phyloP scores from a whole-genome alignment of 371 early-diverging fungal species.

The Batkoa obscura region DNA sequence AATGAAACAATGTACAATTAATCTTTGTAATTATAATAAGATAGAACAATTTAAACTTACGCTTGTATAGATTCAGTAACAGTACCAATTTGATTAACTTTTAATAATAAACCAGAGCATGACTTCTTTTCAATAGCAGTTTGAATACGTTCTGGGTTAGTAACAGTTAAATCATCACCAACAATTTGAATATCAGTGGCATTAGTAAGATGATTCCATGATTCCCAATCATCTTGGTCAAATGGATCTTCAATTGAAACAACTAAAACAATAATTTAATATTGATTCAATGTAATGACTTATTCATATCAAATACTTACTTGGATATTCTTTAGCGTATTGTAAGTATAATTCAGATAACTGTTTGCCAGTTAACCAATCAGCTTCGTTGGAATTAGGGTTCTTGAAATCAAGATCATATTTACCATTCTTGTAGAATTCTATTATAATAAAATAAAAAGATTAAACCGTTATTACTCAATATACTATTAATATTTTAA shows the following conservation, averaged over 20 bases:
- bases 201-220: constrained; percentile 64
- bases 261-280: constrained; percentile 10
- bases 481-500: neutral
- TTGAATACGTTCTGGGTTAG: constrained; percentile 86
- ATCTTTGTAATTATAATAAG: no score
- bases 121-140: constrained; percentile 84
- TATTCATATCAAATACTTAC: no score
- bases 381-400: constrained; percentile 57
- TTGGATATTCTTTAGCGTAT: constrained; percentile 77
- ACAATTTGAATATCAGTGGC: constrained; percentile 73
- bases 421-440: constrained; percentile 88
- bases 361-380: constrained; percentile 52
- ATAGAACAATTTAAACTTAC: constrained; percentile 5
- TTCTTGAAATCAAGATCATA: constrained; percentile 96
- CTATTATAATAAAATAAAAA: constrained; percentile 9
- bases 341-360: constrained; percentile 70
- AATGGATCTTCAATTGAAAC: constrained; percentile 99
- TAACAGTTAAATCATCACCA: constrained; percentile 97
- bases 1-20: no score
- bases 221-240: constrained; percentile 95
- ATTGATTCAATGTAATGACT: no score
- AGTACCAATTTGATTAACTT: constrained; percentile 99
- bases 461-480: no score
- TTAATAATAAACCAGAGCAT: constrained; percentile 90
- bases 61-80: constrained; percentile 92